Conservation (phyloP, 2,329 filamentous ascomycete species). For the Fusarium humuli region DNA sequence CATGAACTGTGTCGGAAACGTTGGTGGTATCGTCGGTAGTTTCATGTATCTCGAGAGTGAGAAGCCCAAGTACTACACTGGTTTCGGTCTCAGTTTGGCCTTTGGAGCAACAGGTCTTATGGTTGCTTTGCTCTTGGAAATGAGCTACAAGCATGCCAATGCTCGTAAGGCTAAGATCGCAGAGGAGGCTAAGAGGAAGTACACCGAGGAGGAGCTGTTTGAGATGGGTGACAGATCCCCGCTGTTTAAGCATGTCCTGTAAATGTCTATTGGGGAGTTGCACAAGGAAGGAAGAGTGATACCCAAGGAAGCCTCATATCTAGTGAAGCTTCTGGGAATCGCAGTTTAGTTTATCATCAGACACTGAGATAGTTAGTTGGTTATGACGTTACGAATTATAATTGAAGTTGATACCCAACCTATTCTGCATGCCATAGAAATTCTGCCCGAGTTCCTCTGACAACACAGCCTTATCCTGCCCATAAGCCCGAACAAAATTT, state of each 20-base stretch:
- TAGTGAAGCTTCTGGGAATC: background rate
- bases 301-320: background rate
- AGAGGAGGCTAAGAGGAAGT: slow-evolving; percentile 46
- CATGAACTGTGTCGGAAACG: slow-evolving; percentile 49
- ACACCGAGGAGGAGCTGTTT: slow-evolving; percentile 48
- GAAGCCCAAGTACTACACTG: slow-evolving; percentile 62
- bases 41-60: slow-evolving; percentile 47
- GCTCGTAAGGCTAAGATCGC: slow-evolving; percentile 45
- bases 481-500: background rate
- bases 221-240: slow-evolving; percentile 51
- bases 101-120: slow-evolving; percentile 48
- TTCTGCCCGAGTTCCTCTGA: background rate
- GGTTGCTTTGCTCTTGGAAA: slow-evolving; percentile 49
- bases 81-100: slow-evolving; percentile 52
- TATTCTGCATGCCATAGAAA: background rate
- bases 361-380: background rate
- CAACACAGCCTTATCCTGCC: background rate
- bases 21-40: slow-evolving; percentile 47
- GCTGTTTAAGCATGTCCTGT: slow-evolving; percentile 48
- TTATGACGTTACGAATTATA: slow-evolving; percentile 10
- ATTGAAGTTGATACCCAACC: background rate
- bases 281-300: too few species aligned
- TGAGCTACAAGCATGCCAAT: slow-evolving; percentile 48
- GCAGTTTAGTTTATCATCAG: background rate
- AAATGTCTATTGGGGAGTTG: background rate